These are phyloP conservation scores for Leishmania tropica DNA, from an alignment of 208 protist genomes.

Conservation along the genomic window DNA sequence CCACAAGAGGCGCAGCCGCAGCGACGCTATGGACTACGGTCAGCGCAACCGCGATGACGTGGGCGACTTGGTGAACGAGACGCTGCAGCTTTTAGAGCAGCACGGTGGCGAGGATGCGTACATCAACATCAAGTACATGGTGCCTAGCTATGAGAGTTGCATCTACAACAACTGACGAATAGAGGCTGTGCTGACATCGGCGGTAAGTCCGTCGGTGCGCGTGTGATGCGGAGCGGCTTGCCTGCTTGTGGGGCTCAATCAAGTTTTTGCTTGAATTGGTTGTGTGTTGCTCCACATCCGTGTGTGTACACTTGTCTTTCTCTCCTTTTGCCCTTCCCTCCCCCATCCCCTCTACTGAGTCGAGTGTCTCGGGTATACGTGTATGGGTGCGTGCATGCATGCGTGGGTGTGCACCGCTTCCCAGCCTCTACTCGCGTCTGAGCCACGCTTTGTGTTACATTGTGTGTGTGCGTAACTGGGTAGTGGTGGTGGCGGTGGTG, in stretches of 20 bases:
- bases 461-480: neutral
- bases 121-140: constrained; percentile 97
- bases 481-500: too few relatives aligned
- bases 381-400: neutral
- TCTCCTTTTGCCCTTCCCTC: neutral
- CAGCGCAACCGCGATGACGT: constrained; percentile 97
- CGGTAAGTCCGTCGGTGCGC: neutral
- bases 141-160: constrained; percentile 94
- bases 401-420: neutral
- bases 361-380: neutral
- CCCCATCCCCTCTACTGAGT: neutral
- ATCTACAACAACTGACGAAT: constrained; percentile 69
- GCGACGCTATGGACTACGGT: constrained; percentile 97
- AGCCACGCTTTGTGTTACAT: neutral
- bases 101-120: constrained; percentile 94
- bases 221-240: neutral
- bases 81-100: constrained; percentile 93
- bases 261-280: neutral
- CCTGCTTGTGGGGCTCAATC: neutral
- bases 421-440: neutral
- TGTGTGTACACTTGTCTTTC: neutral
- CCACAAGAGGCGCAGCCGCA: constrained; percentile 89
- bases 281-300: neutral
- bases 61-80: constrained; percentile 98
- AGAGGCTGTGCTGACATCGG: neutral